A percentile compares a stretch with the other conserved stretches of the same genome.
Conservation (phyloP, 306 rosid species). For the Biancaea sappan region DNA sequence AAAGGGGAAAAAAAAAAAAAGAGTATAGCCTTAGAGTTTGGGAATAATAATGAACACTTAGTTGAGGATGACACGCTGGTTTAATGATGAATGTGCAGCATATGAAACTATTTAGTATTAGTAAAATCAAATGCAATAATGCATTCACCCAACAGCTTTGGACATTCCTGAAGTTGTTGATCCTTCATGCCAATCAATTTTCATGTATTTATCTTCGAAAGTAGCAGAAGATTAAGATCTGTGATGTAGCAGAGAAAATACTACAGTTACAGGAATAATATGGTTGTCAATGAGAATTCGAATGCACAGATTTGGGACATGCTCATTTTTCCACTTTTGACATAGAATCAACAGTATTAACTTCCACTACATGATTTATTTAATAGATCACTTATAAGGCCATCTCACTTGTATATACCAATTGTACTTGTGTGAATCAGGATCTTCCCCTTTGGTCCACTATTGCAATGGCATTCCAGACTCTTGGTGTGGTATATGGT, state of each 20-base stretch:
- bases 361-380: slow-evolving; percentile 9
- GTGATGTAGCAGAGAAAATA: background rate
- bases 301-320: slow-evolving; percentile 12
- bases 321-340: background rate
- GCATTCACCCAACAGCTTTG: background rate
- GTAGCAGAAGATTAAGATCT: background rate
- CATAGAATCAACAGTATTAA: background rate
- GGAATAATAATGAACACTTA: background rate
- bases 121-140: background rate
- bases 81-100: background rate
- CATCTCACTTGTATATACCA: slow-evolving; percentile 25
- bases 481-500: slow-evolving; percentile 97
- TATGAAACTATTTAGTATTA: background rate
- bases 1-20: background rate
- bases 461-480: slow-evolving; percentile 76
- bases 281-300: background rate
- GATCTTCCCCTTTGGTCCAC: slow-evolving; percentile 67
- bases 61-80: background rate
- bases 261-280: background rate
- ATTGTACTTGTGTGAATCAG: slow-evolving; percentile 52
- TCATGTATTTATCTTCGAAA: background rate
- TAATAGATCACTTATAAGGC: slow-evolving; percentile 9
- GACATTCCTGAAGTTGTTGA: background rate
- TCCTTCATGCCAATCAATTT: background rate
- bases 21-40: background rate